Evolutionary conservation across 331 rosid species (phyloP), one percentile per base, ranked within the genome.

Genomic region (Quercus tomentella): DNA sequence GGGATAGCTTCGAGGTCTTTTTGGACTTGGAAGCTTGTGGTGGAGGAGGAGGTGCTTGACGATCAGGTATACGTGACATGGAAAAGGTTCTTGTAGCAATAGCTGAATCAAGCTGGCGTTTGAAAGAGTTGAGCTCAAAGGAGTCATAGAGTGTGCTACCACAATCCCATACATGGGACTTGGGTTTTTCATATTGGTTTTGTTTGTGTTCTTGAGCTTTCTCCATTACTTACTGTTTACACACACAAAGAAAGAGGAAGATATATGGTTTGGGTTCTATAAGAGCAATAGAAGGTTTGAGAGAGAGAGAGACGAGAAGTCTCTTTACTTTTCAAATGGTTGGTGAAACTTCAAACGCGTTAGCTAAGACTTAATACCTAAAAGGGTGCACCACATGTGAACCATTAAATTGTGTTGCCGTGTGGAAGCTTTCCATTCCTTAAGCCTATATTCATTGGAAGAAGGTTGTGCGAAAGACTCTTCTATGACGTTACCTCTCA

Each of bases 91-190:
- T 85, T 0, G 88, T 67, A 61, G 88, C 76, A 11, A 93, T 91
- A 20, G 94, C 96, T 0, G 92, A 91, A 79, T 93, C 87, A 31
- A 93, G 88, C 61, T 89, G 91, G 74, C 91, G 90, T 25, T 85
- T 82, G 81, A 93, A 89, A 11, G 93, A 90, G 81, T 90, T 84
- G 85, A 91, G 91, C 84, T 93, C 98, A 78, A 91, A 90, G 7
- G 97, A 92, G 75, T 90, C 98, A 54, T 94, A 94, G 22, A 94
- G 98, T 2, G 96, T 58, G 89, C 98, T 94, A 4, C 93, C 98
- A 81, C 98, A 92, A 56, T 94, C 98, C 98, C 98, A 94, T 2
- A 86, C 89, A 20, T 15, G 84, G 12, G 75, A 71, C 26, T 75
- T 58, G 2, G 79, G 15, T 23, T 30, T 56, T 11, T 43, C 61